Base-by-base conservation (phyloP, 75 land plant genomes). In the Ceratopteris richardii region DNA sequence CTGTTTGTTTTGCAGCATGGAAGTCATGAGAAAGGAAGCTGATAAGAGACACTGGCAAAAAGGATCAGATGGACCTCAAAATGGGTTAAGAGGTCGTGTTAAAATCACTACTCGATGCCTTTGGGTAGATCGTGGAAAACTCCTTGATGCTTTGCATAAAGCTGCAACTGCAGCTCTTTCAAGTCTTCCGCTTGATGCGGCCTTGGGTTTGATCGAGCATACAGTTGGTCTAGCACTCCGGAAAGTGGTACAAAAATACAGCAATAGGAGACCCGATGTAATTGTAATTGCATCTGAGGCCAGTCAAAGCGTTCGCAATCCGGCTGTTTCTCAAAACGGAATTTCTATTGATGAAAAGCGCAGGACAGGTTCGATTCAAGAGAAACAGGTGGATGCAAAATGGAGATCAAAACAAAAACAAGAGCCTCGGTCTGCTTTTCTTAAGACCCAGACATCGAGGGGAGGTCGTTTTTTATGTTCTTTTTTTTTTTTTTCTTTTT, bases 51-150 rank as follows among this genome's bases (percentile, higher is more conserved):
- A 4, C 9, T 33, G 33, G 30, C 50, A 51, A 37, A 70, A 20
- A 56, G 26, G 20, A 47, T 63, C 24, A 67, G 57, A 12, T 28
- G 51, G 33, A 55, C 60, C 61, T 19, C 77, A 64, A 29, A 30
- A 33, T 37, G 58, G 64, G 31, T 25, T 93, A 27, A 77, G 75
- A 79, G 98, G 86, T 28, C 81, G 88, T 46, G 70, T 94, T 62
- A 77, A 77, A 55, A 89, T 94, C 58, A 86, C 90, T 20, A 94
- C 98, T n/a, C 87, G 98, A 16, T 94, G 98, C 63, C 72, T 94
- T 40, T 94, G 98, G 98, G 76, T 86, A 29, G 98, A 94, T 59
- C 75, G 81, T 48, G 87, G 90, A 40, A 94, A 86, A 52, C 85
- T 94, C 40, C 56, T 88, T 36, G 98, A 89, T 62, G 86, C 87